Percentiles rank a stretch among this genome's conserved stretches.
These are phyloP conservation scores for Eutrema heterophyllum DNA, from an alignment of 345 rosid species.

Conservation along the genomic window DNA sequence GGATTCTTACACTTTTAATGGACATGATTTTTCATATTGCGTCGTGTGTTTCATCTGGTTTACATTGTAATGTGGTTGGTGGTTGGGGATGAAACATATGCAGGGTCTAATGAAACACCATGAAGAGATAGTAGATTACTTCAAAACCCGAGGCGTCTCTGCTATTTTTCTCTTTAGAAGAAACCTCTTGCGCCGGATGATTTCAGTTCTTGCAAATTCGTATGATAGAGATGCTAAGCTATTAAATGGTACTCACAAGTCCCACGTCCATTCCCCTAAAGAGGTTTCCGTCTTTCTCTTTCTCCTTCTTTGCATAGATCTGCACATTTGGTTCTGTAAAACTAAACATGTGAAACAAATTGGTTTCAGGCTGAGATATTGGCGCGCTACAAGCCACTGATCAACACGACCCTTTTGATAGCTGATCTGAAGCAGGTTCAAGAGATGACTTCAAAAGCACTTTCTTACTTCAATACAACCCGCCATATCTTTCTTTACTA, in stretches of 20 bases:
- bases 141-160: slow-evolving; percentile 76
- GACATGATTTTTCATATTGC: not conserved
- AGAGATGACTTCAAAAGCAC: slow-evolving; percentile 63
- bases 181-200: slow-evolving; percentile 86
- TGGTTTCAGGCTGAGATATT: slow-evolving; percentile 84
- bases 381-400: slow-evolving; percentile 77
- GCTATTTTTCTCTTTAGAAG: slow-evolving; percentile 87
- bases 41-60: not conserved
- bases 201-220: slow-evolving; percentile 90
- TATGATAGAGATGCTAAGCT: slow-evolving; percentile 76
- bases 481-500: slow-evolving; percentile 79
- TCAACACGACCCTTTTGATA: slow-evolving; percentile 61
- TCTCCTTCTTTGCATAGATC: not conserved
- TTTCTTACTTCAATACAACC: slow-evolving; percentile 75
- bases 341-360: slow-evolving; percentile 7
- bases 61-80: slow-evolving; percentile 13
- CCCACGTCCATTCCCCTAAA: slow-evolving; percentile 84
- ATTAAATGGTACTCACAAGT: slow-evolving; percentile 93
- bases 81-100: slow-evolving; percentile 13
- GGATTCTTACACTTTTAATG: not conserved
- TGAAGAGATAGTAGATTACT: slow-evolving; percentile 77
- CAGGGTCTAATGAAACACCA: slow-evolving; percentile 92
- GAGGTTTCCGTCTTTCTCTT: slow-evolving; percentile 46
- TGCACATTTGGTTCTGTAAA: not conserved
- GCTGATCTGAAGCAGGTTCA: slow-evolving; percentile 62